These are phyloP conservation scores for Monoraphidium neglectum DNA, from an alignment of 139 green algal genomes.

Conservation along the genomic window DNA sequence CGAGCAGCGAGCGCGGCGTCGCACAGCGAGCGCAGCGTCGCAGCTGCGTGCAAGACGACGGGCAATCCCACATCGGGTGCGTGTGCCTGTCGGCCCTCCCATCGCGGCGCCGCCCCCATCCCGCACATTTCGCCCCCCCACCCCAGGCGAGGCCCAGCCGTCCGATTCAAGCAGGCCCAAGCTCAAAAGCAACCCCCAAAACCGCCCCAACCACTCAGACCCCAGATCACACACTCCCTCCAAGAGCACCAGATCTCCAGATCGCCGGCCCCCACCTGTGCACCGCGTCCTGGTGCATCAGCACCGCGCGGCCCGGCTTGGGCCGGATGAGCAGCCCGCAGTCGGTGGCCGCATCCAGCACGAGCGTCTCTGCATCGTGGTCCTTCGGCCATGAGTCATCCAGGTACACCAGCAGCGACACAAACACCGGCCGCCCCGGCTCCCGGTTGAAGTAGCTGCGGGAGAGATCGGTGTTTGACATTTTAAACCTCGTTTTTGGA, in stretches of 20 bases:
- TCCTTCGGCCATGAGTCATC: conserved; percentile 68
- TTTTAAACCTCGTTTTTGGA: not conserved
- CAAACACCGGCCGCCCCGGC: conserved; percentile 76
- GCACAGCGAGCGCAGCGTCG: no score
- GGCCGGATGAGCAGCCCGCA: conserved; percentile 66
- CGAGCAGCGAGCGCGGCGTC: no score
- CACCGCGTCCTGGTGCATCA: conserved; percentile 70
- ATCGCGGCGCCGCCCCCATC: no score
- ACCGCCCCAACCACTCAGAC: no score
- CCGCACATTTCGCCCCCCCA: no score
- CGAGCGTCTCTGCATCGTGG: conserved; percentile 83
- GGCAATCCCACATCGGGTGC: no score
- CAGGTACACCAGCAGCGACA: conserved; percentile 86
- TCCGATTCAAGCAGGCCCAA: no score
- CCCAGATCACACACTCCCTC: no score
- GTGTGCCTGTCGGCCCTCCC: no score
- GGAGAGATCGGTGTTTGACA: not conserved
- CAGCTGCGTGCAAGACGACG: no score
- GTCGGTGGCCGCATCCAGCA: conserved; percentile 74
- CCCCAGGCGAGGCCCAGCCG: no score
- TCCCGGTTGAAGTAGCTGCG: conserved; percentile 45
- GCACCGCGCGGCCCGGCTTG: conserved; percentile 39
- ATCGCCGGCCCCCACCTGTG: conserved; percentile 32
- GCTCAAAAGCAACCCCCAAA: no score
- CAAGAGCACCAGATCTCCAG: not conserved